phyloP scores from a whole-genome alignment of 345 rosid species.

The Populus pruinosa region DNA sequence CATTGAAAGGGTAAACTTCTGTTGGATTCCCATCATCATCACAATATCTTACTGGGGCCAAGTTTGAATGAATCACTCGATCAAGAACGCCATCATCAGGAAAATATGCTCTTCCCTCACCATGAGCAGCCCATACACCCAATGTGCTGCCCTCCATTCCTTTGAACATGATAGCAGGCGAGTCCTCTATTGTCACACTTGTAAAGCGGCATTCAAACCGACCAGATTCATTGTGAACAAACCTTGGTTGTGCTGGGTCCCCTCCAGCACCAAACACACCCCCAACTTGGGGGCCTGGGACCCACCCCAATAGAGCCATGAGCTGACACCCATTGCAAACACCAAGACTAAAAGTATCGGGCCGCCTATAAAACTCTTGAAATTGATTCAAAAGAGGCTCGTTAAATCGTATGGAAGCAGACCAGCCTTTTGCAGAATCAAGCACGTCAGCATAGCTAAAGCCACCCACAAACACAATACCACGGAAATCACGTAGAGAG shows the following conservation, averaged over 20 bases:
- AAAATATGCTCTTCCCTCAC: constrained; percentile 92
- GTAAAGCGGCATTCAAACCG: constrained; percentile 89
- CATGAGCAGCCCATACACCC: constrained; percentile 98
- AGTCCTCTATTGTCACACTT: constrained; percentile 64
- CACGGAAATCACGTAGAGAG: constrained; percentile 65
- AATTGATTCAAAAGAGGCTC: constrained; percentile 69
- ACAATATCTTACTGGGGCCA: constrained; percentile 82
- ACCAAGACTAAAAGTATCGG: constrained; percentile 88
- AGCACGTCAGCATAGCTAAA: constrained; percentile 95
- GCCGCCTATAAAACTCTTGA: constrained; percentile 80
- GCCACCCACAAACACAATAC: constrained; percentile 90
- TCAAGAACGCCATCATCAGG: constrained; percentile 86
- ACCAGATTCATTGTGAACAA: constrained; percentile 90
- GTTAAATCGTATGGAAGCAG: constrained; percentile 86
- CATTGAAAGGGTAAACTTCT: constrained; percentile 80
- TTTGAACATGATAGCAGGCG: constrained; percentile 86
- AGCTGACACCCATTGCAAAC: constrained; percentile 95
- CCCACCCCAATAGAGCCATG: constrained; percentile 92
- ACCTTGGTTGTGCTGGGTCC: constrained; percentile 80
- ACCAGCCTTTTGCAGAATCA: constrained; percentile 97
- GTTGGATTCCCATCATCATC: constrained; percentile 82
- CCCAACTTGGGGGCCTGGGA: constrained; percentile 87
- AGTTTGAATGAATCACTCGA: constrained; percentile 55
- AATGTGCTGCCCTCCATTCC: constrained; percentile 95
- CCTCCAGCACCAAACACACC: constrained; percentile 74